Percentiles rank a stretch among this genome's conserved stretches.
phyloP scores from a whole-genome alignment of 257 asterid species.

The Prunella vulgaris region DNA sequence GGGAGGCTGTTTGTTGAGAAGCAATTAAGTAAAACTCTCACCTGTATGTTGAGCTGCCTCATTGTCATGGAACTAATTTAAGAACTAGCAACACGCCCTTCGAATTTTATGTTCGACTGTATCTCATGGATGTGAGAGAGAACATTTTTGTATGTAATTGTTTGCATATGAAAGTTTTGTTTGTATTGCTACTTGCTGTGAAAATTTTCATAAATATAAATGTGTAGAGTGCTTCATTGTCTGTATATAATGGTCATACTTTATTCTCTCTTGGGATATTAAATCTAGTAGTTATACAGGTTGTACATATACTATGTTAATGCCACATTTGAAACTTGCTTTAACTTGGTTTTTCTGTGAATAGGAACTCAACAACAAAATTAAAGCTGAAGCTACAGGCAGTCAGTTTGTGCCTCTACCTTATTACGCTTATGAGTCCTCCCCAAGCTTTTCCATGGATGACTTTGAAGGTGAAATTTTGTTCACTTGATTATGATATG shows the following conservation, averaged over 20 bases:
- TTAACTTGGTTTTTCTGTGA: conserved; percentile 24
- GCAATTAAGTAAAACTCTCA: neutral
- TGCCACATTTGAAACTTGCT: neutral
- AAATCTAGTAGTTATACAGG: neutral
- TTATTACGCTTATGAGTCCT: conserved; percentile 38
- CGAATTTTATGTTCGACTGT: neutral
- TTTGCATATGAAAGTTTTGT: neutral
- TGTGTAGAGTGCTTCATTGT: neutral
- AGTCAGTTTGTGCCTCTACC: conserved; percentile 43
- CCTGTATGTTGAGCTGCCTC: neutral
- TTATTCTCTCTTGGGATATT: conserved; percentile 1
- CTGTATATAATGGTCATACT: neutral
- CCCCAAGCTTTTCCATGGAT: conserved; percentile 71
- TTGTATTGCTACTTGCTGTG: neutral
- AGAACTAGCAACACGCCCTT: neutral
- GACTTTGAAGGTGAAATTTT: conserved; percentile 78
- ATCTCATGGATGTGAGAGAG: neutral
- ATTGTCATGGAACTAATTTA: conserved; percentile 1
- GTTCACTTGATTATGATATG: conserved; percentile 2
- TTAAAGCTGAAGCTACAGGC: conserved; percentile 67
- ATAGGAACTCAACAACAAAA: conserved; percentile 70
- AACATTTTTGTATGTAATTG: neutral
- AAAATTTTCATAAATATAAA: neutral
- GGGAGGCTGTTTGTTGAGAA: neutral
- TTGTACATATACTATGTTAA: conserved; percentile 3